Percentiles rank a stretch among this genome's conserved stretches.
Conservation (phyloP, 371 early-diverging fungal genomes). For the Lichtheimia ramosa region DNA sequence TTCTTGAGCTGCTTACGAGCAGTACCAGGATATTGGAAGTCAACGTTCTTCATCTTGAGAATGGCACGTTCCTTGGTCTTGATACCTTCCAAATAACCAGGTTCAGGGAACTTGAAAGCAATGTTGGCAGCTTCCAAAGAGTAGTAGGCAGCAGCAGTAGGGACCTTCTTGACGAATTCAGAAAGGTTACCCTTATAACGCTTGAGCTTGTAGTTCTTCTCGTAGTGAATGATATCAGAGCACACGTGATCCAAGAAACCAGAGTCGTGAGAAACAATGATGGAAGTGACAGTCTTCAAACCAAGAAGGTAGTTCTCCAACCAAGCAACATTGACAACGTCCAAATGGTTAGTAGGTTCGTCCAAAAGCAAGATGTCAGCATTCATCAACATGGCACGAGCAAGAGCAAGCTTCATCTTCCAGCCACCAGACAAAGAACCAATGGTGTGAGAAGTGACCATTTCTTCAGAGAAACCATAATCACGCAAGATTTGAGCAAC, state of each 20-base stretch:
- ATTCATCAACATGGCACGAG: constrained; percentile 81
- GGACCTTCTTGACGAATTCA: constrained; percentile 78
- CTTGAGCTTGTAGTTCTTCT: constrained; percentile 71
- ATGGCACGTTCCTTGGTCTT: constrained; percentile 75
- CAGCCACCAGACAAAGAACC: constrained; percentile 85
- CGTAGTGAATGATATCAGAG: constrained; percentile 83
- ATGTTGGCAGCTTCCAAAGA: constrained; percentile 60
- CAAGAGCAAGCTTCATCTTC: constrained; percentile 89
- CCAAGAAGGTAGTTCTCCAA: constrained; percentile 76
- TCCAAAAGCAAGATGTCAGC: constrained; percentile 88
- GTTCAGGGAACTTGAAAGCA: constrained; percentile 69
- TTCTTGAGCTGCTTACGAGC: constrained; percentile 50
- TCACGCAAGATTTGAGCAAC: constrained; percentile 60
- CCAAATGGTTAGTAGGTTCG: constrained; percentile 94
- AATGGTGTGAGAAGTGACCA: constrained; percentile 63
- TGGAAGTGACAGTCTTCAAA: constrained; percentile 71
- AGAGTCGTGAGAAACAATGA: constrained; percentile 91
- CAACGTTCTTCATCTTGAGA: constrained; percentile 62
- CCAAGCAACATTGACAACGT: constrained; percentile 81
- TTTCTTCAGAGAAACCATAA: constrained; percentile 72
- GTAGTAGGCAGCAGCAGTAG: constrained; percentile 78
- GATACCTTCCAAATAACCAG: constrained; percentile 73
- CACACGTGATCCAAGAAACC: constrained; percentile 86
- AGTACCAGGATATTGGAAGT: too few relatives aligned
- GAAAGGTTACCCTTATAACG: constrained; percentile 83